phyloP scores from a whole-genome alignment of 805 yeast genomes.

The Yueomyces sinensis region DNA sequence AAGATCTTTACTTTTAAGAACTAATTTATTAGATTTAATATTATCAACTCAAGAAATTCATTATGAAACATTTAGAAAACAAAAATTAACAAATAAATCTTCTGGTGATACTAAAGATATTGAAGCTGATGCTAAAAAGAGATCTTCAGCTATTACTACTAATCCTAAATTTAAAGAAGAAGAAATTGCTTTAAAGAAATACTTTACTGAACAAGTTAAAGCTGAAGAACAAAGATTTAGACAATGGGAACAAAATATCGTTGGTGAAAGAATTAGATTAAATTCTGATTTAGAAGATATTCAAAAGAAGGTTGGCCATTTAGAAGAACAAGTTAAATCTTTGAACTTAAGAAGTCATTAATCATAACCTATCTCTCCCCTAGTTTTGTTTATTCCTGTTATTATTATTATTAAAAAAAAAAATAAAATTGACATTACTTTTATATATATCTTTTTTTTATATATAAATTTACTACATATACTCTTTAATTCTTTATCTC shows the following conservation, averaged over 20 bases:
- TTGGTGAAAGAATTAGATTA: conserved; percentile 85
- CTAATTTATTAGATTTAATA: conserved; percentile 72
- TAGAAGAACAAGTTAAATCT: conserved; percentile 64
- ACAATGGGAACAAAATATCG: conserved; percentile 97
- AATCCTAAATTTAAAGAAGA: conserved; percentile 95
- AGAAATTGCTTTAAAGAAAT: conserved; percentile 84
- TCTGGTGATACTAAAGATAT: conserved; percentile 18
- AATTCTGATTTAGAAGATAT: conserved; percentile 88
- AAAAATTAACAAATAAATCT: conserved; percentile 45
- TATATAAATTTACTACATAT: too few species aligned
- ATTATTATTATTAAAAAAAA: too few species aligned
- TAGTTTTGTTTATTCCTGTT: too few species aligned
- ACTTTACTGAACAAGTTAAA: conserved; percentile 93
- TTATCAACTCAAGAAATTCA: conserved; percentile 70
- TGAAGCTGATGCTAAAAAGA: conserved; percentile 19
- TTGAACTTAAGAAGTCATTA: too few species aligned
- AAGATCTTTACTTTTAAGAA: conserved; percentile 65
- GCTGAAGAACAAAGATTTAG: conserved; percentile 94
- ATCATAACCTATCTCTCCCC: too few species aligned
- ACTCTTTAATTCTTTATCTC: too few species aligned
- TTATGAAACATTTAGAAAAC: conserved; percentile 65
- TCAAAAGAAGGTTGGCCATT: conserved; percentile 58
- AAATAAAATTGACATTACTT: too few species aligned
- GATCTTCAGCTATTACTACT: conserved; percentile 24
- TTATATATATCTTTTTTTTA: too few species aligned